Evolutionary conservation across 768 basidiomycete species (phyloP).

Genomic region (Calocybe gangraenosa): DNA sequence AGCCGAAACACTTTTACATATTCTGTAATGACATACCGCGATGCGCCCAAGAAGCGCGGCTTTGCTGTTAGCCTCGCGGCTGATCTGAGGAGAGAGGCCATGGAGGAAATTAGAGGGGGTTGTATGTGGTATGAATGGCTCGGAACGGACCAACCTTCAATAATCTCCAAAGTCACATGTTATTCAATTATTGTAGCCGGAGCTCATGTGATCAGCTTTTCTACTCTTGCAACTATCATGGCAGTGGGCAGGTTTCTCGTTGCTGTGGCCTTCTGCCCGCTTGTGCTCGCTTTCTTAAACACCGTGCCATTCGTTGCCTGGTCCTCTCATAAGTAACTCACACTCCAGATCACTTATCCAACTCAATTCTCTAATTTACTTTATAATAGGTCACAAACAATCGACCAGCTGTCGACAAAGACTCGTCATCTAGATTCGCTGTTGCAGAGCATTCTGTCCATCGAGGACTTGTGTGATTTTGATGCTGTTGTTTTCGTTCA

Average conservation of each 20-base stretch:
- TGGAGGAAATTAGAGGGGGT: slow-evolving; percentile 3
- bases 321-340: slow-evolving; percentile 59
- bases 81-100: slow-evolving; percentile 15
- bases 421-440: slow-evolving; percentile 29
- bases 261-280: slow-evolving; percentile 40
- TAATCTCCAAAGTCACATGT: slow-evolving; percentile 11
- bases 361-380: background rate
- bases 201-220: slow-evolving; percentile 1
- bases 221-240: slow-evolving; percentile 26
- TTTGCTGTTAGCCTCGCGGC: slow-evolving; percentile 11
- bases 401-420: slow-evolving; percentile 37
- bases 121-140: background rate
- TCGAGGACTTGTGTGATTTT: slow-evolving; percentile 51
- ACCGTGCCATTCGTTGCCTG: slow-evolving; percentile 67
- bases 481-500: slow-evolving; percentile 67
- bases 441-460: slow-evolving; percentile 39
- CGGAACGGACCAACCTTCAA: background rate
- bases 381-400: slow-evolving; percentile 40
- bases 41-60: slow-evolving; percentile 3
- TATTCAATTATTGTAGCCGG: slow-evolving; percentile 1
- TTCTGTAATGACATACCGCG: slow-evolving; percentile 5
- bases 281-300: slow-evolving; percentile 54
- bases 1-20: background rate
- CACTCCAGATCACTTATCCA: background rate
- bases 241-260: slow-evolving; percentile 36